Conservation (phyloP, 2,329 filamentous ascomycete genomes). For the Claviceps sp. region DNA sequence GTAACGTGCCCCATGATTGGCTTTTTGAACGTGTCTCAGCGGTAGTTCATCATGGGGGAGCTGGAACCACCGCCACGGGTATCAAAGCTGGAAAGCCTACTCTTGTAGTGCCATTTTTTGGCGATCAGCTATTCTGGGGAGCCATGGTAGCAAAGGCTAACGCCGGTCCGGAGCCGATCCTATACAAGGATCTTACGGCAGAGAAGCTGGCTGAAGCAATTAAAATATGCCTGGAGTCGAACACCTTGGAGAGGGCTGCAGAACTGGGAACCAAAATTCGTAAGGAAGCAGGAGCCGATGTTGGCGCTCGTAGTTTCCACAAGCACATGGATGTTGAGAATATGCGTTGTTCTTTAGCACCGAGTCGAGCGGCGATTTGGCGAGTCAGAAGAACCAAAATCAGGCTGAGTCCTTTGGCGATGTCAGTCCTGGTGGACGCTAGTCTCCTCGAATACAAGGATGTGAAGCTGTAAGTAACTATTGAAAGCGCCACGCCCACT, state of each 20-base stretch:
- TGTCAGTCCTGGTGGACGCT: conserved; percentile 51
- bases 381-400: conserved; percentile 54
- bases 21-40: conserved; percentile 63
- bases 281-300: conserved; percentile 47
- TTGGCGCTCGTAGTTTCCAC: conserved; percentile 56
- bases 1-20: conserved; percentile 82
- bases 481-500: too few relatives aligned
- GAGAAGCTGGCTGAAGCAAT: conserved; percentile 56
- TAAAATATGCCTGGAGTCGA: conserved; percentile 41
- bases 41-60: conserved; percentile 79
- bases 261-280: conserved; percentile 52
- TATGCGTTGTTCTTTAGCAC: conserved; percentile 54
- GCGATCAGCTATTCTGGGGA: conserved; percentile 76
- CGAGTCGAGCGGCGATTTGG: conserved; percentile 57
- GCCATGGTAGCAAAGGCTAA: conserved; percentile 60
- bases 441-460: conserved; percentile 31
- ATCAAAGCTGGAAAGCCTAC: conserved; percentile 70
- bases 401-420: conserved; percentile 57
- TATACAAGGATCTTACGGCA: conserved; percentile 52
- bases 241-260: conserved; percentile 41
- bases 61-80: conserved; percentile 79
- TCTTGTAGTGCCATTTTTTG: conserved; percentile 75
- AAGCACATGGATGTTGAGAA: conserved; percentile 42
- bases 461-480: too few relatives aligned
- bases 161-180: conserved; percentile 58